Base-by-base conservation (phyloP, 352 stramenopile species). In the Peronosclerospora sorghi region DNA sequence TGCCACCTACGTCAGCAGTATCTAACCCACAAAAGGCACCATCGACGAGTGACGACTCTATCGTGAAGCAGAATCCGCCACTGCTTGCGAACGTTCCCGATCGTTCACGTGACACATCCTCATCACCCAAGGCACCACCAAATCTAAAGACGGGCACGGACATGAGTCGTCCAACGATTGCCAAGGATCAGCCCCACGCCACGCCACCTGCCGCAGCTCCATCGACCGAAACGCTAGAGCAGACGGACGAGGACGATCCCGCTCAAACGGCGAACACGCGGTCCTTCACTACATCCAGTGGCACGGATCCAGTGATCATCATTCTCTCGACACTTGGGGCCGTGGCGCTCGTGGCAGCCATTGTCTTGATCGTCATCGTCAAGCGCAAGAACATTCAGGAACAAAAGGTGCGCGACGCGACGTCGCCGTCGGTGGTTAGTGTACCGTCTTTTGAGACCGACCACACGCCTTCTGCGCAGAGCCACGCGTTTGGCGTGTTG, bases 381-480 rank as follows among this genome's bases (percentile, higher is more conserved):
- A 66, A 58, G 45, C 59, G 41, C 39, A 62, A 62, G 20, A 57
- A 41, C n/a, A 55, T 66, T 21, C 35, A 37, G 8, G 47, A 66
- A 12, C 32, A 59, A 21, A 66, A 66, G 52, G 44, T 32, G 5
- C 57, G 48, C 14, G 52, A 66, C 26, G 26, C 56, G 5, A 52
- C 59, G 24, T 35, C 21, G 1, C 48, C 41, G 15, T 59, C 57
- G 20, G 55, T 66, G 52, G 20, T 54, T 7, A 59, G 47, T 17
- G 41, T 52, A 8, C 43, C 54, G 26, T 62, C 57, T 34, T 66
- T 59, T 32, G 52, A 56, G 35, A 41, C 49, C 29, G 37, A 55
- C 9, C 46, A 49, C 15, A 59, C 52, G 4, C 52, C 56, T 21
- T 51, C 57, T 26, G 32, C 56, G 14, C 39, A 48, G 20, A 45